Percentiles rank a stretch among this genome's conserved stretches.
phyloP scores from a whole-genome alignment of 768 basidiomycete genomes.

The Mycena leptocephala region DNA sequence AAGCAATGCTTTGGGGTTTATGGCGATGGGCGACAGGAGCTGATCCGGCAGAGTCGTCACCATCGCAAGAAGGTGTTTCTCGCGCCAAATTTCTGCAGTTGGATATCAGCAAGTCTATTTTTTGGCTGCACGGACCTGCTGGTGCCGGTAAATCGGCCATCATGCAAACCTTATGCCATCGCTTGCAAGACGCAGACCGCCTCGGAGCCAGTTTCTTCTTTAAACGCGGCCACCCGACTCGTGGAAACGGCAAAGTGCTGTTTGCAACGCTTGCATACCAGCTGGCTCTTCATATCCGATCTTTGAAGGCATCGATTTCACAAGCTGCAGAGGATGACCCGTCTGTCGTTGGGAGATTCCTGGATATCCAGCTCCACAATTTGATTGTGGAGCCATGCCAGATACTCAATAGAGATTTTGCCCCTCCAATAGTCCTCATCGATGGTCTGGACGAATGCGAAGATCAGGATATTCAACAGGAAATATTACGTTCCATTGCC shows the following conservation, averaged over 20 bases:
- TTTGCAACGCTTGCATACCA: slow-evolving; percentile 1
- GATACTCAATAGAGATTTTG: not conserved
- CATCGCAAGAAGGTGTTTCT: too few species aligned
- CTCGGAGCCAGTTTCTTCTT: too few species aligned
- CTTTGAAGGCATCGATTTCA: not conserved
- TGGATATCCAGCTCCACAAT: not conserved
- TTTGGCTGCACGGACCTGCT: too few species aligned
- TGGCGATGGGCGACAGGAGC: not conserved
- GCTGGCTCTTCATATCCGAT: not conserved
- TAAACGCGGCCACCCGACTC: too few species aligned
- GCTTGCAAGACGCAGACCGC: not conserved
- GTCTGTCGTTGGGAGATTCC: not conserved
- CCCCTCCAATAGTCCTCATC: not conserved
- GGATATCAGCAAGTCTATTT: not conserved
- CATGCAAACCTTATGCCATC: not conserved
- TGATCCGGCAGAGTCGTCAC: too few species aligned
- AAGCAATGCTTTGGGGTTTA: not conserved
- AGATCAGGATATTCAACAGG: too few species aligned
- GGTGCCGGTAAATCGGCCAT: not conserved
- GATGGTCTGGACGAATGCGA: too few species aligned
- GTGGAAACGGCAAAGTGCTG: not conserved
- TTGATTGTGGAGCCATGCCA: not conserved
- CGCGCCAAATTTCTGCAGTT: too few species aligned
- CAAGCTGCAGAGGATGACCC: not conserved
- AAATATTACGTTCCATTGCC: too few species aligned